These are phyloP conservation scores for Chrysoporthe austroafricana DNA, from an alignment of 2,329 filamentous ascomycete species.

Conservation along the genomic window DNA sequence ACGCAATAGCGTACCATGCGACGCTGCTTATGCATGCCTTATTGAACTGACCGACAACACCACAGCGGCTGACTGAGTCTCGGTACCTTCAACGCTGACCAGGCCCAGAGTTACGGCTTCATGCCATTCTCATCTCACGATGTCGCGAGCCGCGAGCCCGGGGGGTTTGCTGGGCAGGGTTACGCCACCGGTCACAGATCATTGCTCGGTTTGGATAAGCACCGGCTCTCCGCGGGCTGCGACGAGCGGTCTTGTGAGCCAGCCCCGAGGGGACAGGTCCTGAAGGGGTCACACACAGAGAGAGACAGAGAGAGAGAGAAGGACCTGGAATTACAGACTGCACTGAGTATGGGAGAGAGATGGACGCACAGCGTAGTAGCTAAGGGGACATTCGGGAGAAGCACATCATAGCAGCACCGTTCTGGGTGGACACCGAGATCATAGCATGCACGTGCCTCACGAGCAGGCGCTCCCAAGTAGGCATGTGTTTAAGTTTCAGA, in stretches of 20 bases:
- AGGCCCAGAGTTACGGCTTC: background rate
- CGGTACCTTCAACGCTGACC: too few species aligned
- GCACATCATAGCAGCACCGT: background rate
- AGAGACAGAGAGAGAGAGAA: background rate
- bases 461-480: background rate
- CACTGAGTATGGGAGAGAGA: background rate
- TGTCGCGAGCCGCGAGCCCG: background rate
- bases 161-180: background rate
- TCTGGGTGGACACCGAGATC: background rate
- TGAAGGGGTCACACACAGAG: background rate
- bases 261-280: background rate
- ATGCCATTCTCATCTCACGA: background rate
- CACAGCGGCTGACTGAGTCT: background rate
- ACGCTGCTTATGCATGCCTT: background rate
- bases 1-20: background rate
- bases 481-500: conserved; percentile 5
- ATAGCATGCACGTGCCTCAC: background rate
- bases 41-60: background rate
- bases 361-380: too few species aligned
- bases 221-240: conserved; percentile 2
- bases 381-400: background rate
- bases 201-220: background rate
- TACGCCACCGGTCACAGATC: background rate
- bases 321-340: background rate
- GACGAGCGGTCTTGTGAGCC: background rate